A percentile compares a stretch with the other conserved stretches of the same genome.
Evolutionary conservation across 2,329 filamentous ascomycete species (phyloP).

Genomic region (Fusarium subtropicale): DNA sequence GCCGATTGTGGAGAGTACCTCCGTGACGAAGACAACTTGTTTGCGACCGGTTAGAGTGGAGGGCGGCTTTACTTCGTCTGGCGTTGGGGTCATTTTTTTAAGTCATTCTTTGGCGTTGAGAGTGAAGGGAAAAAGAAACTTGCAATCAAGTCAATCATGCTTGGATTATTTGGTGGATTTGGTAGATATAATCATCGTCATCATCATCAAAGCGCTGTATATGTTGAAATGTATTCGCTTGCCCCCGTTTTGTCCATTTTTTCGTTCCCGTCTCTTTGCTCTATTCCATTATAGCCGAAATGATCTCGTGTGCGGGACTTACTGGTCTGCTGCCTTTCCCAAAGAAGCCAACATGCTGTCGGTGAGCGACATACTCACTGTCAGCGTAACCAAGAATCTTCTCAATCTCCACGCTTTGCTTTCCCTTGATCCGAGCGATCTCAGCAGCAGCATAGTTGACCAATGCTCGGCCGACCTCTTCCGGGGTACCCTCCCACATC

Average conservation of each 20-base stretch:
- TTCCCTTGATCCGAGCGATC: conserved; percentile 84
- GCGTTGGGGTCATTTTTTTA: conserved; percentile 45
- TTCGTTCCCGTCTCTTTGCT: background rate
- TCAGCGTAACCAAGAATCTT: conserved; percentile 89
- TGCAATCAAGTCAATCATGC: conserved; percentile 28
- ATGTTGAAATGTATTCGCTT: conserved; percentile 41
- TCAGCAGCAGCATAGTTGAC: conserved; percentile 94
- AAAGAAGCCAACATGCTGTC: conserved; percentile 88
- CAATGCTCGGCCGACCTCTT: conserved; percentile 87
- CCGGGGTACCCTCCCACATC: conserved; percentile 63
- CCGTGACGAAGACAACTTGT: conserved; percentile 79
- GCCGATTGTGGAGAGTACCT: conserved; percentile 95
- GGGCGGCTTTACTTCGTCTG: conserved; percentile 27
- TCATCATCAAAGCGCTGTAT: conserved; percentile 37
- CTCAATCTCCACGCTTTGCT: conserved; percentile 84
- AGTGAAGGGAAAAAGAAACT: conserved; percentile 33
- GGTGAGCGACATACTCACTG: conserved; percentile 90
- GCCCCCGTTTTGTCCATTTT: conserved; percentile 30
- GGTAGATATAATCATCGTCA: conserved; percentile 36
- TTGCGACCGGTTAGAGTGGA: conserved; percentile 61
- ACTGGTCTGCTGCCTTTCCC: conserved; percentile 64
- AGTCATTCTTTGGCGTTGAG: conserved; percentile 41
- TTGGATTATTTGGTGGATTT: conserved; percentile 43
- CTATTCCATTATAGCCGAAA: conserved; percentile 38
- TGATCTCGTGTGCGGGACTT: conserved; percentile 56